Base-by-base conservation (phyloP, 2,329 filamentous ascomycete genomes). In the Fusarium sp. region DNA sequence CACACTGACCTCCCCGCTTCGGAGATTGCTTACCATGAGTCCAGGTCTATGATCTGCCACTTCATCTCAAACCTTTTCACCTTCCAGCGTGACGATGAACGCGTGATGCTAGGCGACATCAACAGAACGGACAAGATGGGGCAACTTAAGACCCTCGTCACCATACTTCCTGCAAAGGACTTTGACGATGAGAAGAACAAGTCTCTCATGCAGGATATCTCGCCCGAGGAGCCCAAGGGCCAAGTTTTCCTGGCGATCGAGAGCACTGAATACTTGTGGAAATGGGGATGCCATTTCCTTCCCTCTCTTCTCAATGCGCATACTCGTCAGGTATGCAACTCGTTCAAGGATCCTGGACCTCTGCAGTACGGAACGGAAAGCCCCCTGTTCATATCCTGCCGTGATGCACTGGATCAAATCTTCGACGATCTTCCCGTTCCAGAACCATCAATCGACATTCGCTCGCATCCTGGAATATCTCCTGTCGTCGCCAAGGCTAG, bases 281-380 rank as follows among this genome's bases (percentile, higher is more conserved):
- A 77, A 74, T 90, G 88, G 88, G 88, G 88, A 10, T 72, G 74
- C 7, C 87, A 90, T 75, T 90, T 87, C 74, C 81, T 90, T 8
- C 84, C 84, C 1, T 86, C 85, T 9, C 79, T 89, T 3, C 83
- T 85, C 26, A 82, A 84, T 63, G 87, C 88, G 0, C 86, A 90
- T 69, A 79, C 81, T 2, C 81, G 83, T 25, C 88, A 90, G 75
- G 77, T 85, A 12, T 89, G 88, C 79, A 89, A 88, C 74, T 85
- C 84, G 0, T 90, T 89, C 82, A 89, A 89, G 72, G 88, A 90
- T 62, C 79, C 84, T 0, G 88, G 88, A 0, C 86, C 88, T 6
- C 81, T 86, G 9, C 80, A 82, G 65, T 90, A 89, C 69, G 83
- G 86, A 18, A 70, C 71, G 1, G 74, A 81, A 2, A 88, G 84